Percentiles rank a stretch among this genome's conserved stretches.
phyloP scores from a whole-genome alignment of 805 yeast species.

The Lachancea fermentati region DNA sequence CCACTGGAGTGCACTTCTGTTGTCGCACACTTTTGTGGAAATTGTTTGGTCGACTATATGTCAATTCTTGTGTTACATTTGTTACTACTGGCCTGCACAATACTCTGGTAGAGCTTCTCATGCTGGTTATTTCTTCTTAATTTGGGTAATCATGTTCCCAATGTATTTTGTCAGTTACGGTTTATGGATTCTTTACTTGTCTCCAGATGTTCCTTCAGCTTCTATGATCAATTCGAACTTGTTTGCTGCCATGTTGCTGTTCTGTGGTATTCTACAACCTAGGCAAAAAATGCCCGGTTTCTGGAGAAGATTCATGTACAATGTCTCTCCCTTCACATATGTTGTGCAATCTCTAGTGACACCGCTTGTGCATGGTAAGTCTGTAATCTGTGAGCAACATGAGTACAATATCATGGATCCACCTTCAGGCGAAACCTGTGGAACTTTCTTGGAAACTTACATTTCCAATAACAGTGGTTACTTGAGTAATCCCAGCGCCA shows the following conservation, averaged over 20 bases:
- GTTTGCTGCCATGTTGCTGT: slow-evolving; percentile 47
- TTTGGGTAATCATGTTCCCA: slow-evolving; percentile 45
- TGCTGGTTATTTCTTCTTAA: slow-evolving; percentile 49
- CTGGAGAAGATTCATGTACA: slow-evolving; percentile 43
- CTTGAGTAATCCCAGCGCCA: slow-evolving; percentile 38
- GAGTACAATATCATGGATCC: slow-evolving; percentile 39
- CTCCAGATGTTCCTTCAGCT: slow-evolving; percentile 41
- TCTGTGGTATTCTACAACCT: slow-evolving; percentile 50
- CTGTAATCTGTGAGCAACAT: slow-evolving; percentile 33
- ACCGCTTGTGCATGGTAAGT: slow-evolving; percentile 36
- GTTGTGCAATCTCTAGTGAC: slow-evolving; percentile 40
- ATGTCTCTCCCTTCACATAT: slow-evolving; percentile 44
- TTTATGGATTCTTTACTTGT: slow-evolving; percentile 42
- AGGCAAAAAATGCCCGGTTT: slow-evolving; percentile 40
- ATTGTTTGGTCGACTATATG: slow-evolving; percentile 41
- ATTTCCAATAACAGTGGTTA: slow-evolving; percentile 40
- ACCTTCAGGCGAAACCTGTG: slow-evolving; percentile 47
- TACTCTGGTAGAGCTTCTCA: slow-evolving; percentile 39
- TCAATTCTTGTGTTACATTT: slow-evolving; percentile 40
- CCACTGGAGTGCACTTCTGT: slow-evolving; percentile 56
- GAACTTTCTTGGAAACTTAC: slow-evolving; percentile 35
- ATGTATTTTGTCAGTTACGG: slow-evolving; percentile 48
- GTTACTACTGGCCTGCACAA: slow-evolving; percentile 46
- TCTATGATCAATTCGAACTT: slow-evolving; percentile 40
- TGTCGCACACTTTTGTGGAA: slow-evolving; percentile 41